Conservation (phyloP, 768 basidiomycete genomes). For the Podaxis sp. region DNA sequence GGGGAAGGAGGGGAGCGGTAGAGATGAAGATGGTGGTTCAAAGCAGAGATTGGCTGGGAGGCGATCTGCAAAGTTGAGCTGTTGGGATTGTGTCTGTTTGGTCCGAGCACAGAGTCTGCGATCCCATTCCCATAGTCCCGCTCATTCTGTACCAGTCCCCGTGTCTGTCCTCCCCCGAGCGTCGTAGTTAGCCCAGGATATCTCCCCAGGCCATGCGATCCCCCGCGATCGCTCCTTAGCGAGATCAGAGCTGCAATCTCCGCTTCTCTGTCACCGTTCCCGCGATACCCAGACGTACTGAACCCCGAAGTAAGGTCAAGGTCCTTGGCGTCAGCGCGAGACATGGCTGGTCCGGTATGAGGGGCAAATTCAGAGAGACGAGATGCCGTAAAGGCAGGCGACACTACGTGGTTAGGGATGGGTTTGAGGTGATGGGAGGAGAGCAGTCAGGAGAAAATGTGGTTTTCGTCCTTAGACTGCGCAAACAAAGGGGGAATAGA, state of each 20-base stretch:
- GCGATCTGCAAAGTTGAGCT: slow-evolving; percentile 26
- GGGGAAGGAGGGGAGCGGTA: slow-evolving; percentile 35
- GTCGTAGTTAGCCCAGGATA: neutral
- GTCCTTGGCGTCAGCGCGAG: slow-evolving; percentile 42
- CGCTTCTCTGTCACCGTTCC: slow-evolving; percentile 1
- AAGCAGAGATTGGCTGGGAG: slow-evolving; percentile 40
- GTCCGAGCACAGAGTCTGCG: slow-evolving; percentile 22
- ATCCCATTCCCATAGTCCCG: slow-evolving; percentile 26
- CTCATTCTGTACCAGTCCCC: neutral
- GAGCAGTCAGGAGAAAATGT: neutral
- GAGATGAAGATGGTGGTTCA: slow-evolving; percentile 40
- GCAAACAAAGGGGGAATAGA: neutral
- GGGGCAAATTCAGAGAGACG: slow-evolving; percentile 12
- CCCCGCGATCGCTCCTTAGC: neutral
- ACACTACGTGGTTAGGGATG: slow-evolving; percentile 3
- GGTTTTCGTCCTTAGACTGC: neutral
- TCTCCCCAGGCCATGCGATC: slow-evolving; percentile 8
- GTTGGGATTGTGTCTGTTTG: slow-evolving; percentile 47
- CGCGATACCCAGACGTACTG: slow-evolving; percentile 19
- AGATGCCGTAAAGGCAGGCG: slow-evolving; percentile 14
- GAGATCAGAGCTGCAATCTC: slow-evolving; percentile 9
- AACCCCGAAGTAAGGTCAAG: slow-evolving; percentile 36
- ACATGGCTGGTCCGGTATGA: slow-evolving; percentile 34
- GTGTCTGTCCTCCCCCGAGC: neutral
- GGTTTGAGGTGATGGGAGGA: neutral